Percentiles rank a stretch among this genome's conserved stretches.
Conservation (phyloP, 768 basidiomycete genomes). For the Russula lepida region DNA sequence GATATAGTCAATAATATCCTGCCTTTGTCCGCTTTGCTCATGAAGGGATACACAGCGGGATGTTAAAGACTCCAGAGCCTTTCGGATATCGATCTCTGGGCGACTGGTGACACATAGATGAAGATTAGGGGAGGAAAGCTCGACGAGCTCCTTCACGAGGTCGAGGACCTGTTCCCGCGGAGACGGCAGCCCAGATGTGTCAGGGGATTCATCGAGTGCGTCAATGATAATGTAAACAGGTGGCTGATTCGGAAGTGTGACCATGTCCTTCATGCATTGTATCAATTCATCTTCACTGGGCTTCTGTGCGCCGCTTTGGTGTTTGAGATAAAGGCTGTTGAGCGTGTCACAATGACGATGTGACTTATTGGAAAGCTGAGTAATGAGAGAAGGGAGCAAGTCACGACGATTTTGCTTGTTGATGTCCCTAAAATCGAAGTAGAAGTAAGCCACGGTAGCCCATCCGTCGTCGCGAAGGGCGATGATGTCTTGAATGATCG, state of each 20-base stretch:
- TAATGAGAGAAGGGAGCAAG: background rate
- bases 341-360: background rate
- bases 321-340: background rate
- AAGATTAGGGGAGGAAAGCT: background rate
- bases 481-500: background rate
- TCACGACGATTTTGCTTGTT: background rate
- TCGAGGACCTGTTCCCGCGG: background rate
- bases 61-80: background rate
- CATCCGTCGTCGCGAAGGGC: background rate
- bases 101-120: constrained; percentile 1
- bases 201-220: constrained; percentile 1
- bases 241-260: background rate
- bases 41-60: background rate
- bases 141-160: background rate
- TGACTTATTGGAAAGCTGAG: background rate
- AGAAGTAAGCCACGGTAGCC: background rate
- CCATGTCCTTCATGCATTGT: constrained; percentile 1
- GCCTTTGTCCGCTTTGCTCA: background rate
- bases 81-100: background rate
- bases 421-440: background rate
- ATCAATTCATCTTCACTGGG: background rate
- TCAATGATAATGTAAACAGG: background rate
- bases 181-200: background rate
- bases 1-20: background rate
- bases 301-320: background rate